Base-by-base conservation (phyloP, 805 yeast species). In the Ascoidea rubescens region DNA sequence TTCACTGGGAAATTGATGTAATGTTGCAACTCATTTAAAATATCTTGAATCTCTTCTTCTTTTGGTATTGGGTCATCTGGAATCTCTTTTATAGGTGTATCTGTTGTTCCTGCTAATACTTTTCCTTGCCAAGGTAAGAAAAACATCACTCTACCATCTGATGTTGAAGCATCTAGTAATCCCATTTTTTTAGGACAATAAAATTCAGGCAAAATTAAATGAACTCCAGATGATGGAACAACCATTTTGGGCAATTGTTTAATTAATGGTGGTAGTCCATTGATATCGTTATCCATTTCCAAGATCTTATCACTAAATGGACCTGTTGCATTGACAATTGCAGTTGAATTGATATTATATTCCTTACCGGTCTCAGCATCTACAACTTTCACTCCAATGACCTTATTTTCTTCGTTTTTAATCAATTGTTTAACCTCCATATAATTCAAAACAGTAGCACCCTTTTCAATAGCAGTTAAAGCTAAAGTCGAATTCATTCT, bases 71-170 rank as follows among this genome's bases (percentile, higher is more conserved):
- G 97, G 62, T 56, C 48, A 55, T 76, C 79, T 47, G 87, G 87
- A 52, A 84, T 79, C 57, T 72, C 71, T 56, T 77, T 78, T 70
- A 84, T 69, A 47, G 96, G 95, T 51, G 87, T 84, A 71, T 90
- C 98, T 52, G 98, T 90, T 55, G 98, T 90, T 65, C 98, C 98
- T 54, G 96, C 96, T 58, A 90, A 74, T 42, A 90, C 95, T 67
- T 89, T 86, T 5, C 96, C 96, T 72, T 89, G 96, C 97, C 97
- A 90, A 60, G 98, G 98, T 67, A 90, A 74, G 73, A 91, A 90
- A 71, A 90, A 90, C 85, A 91, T 86, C 51, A 90, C 97, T 69
- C 98, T 81, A 53, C 97, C 97, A 65, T 90, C 98, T 42, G 91
- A 73, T 49, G 98, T 90, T 48, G 87, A 77, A 48, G 96, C 96